These are phyloP conservation scores for Dictyostelium capitatum DNA, from an alignment of 78 protist genomes.

Conservation along the genomic window DNA sequence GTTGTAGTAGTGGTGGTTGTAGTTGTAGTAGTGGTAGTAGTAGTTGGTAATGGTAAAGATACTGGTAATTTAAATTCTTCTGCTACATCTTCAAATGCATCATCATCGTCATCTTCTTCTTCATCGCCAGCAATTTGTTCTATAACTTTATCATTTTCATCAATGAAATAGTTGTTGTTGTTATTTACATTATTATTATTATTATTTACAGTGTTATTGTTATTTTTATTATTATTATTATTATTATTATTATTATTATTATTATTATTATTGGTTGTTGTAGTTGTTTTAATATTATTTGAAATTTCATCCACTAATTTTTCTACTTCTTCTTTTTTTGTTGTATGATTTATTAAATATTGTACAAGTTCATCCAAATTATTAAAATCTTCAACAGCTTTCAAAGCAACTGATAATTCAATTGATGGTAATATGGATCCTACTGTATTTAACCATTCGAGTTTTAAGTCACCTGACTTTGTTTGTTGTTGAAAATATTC, in stretches of 20 bases:
- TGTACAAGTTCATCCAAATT: conserved; percentile 4
- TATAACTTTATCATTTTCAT: not conserved
- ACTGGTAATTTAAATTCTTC: too few species aligned
- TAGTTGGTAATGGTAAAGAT: not conserved
- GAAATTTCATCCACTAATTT: not conserved
- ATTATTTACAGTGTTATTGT: conserved; percentile 1
- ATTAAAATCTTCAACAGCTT: not conserved
- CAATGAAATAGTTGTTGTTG: not conserved
- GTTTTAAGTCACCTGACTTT: not conserved
- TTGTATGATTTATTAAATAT: not conserved
- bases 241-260: conserved; percentile 25
- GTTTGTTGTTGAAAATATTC: not conserved
- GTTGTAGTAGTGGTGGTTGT: conserved; percentile 1
- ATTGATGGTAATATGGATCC: conserved; percentile 7
- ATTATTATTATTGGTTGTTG: not conserved
- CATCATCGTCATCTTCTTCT: too few species aligned
- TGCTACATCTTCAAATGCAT: too few species aligned
- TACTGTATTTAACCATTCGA: conserved; percentile 6
- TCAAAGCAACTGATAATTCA: conserved; percentile 3
- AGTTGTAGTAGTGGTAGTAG: not conserved
- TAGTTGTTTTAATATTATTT: not conserved
- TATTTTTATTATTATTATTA: not conserved
- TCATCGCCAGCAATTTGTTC: not conserved
- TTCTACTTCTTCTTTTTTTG: not conserved
- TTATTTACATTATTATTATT: conserved; percentile 4